Percentiles rank a stretch among this genome's conserved stretches.
These are phyloP conservation scores for Brassica nigra DNA, from an alignment of 345 rosid species.

Conservation along the genomic window DNA sequence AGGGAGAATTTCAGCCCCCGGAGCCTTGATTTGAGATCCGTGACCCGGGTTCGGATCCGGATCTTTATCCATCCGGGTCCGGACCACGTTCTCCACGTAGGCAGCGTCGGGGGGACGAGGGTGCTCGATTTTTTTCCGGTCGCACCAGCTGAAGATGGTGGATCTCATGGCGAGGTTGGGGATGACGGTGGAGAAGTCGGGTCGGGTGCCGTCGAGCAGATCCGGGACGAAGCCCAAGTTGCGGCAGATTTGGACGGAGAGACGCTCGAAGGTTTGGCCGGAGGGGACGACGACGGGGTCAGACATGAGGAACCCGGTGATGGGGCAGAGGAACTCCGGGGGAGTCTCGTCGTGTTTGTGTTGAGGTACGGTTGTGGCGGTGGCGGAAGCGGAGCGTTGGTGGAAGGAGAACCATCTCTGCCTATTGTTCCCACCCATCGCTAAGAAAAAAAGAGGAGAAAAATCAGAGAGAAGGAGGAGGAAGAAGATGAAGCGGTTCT, in stretches of 20 bases:
- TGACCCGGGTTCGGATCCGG: background rate
- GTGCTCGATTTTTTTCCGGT: slow-evolving; percentile 35
- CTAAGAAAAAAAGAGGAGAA: background rate
- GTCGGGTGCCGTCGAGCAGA: slow-evolving; percentile 55
- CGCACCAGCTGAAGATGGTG: slow-evolving; percentile 72
- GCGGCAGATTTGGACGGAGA: slow-evolving; percentile 68
- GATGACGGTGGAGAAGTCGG: slow-evolving; percentile 65
- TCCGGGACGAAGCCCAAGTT: slow-evolving; percentile 53
- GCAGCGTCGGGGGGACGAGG: slow-evolving; percentile 57
- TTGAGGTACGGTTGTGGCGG: slow-evolving; percentile 36
- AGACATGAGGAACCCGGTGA: slow-evolving; percentile 67
- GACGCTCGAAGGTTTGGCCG: slow-evolving; percentile 85
- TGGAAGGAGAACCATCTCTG: slow-evolving; percentile 70
- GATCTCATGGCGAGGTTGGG: slow-evolving; percentile 76
- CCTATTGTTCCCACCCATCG: slow-evolving; percentile 62
- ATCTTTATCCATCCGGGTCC: slow-evolving; percentile 41
- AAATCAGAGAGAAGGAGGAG: background rate
- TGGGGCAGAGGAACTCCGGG: slow-evolving; percentile 79
- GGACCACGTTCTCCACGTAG: slow-evolving; percentile 53
- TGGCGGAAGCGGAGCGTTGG: slow-evolving; percentile 44
- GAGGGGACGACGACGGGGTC: slow-evolving; percentile 87
- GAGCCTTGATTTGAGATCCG: no score
- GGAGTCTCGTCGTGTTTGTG: slow-evolving; percentile 47
- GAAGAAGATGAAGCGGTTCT: background rate
- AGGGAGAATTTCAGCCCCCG: background rate